Percentiles rank a stretch among this genome's conserved stretches.
phyloP scores from a whole-genome alignment of 306 rosid species.

The Crataegus laevigata region DNA sequence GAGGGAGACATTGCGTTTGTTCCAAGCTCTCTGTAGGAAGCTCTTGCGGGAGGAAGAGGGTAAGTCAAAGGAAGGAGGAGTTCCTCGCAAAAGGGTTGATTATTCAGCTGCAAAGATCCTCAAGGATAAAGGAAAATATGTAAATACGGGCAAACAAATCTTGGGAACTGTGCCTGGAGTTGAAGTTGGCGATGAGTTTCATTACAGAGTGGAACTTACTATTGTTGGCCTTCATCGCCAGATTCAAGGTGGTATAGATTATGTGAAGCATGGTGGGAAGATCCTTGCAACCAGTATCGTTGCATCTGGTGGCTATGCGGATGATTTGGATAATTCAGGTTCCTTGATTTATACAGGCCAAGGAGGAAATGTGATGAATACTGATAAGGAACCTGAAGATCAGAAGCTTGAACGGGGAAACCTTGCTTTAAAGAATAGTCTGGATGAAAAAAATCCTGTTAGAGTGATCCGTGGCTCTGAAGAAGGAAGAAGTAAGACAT shows the following conservation, averaged over 20 bases:
- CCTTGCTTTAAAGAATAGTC: conserved; percentile 81
- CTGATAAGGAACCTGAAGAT: conserved; percentile 75
- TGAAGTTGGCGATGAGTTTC: conserved; percentile 93
- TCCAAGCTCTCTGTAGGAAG: conserved; percentile 69
- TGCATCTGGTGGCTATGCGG: conserved; percentile 79
- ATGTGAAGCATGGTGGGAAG: conserved; percentile 40
- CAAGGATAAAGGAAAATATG: conserved; percentile 44
- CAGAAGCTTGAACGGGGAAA: conserved; percentile 93
- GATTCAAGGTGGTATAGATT: conserved; percentile 80
- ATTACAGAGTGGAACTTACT: conserved; percentile 75
- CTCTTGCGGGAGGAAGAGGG: conserved; percentile 73
- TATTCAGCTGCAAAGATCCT: conserved; percentile 45
- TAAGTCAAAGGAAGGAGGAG: conserved; percentile 28
- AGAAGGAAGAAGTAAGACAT: conserved; percentile 52
- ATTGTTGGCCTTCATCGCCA: conserved; percentile 81
- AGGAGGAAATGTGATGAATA: conserved; percentile 73
- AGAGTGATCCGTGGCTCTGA: conserved; percentile 88
- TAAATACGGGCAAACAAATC: conserved; percentile 58
- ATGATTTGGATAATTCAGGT: conserved; percentile 62
- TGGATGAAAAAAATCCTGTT: conserved; percentile 56
- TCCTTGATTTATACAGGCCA: conserved; percentile 75
- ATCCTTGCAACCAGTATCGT: conserved; percentile 77
- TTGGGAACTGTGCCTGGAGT: conserved; percentile 79
- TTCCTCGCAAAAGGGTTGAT: conserved; percentile 46
- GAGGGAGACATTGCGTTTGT: conserved; percentile 67